A percentile compares a stretch with the other conserved stretches of the same genome.
These are phyloP conservation scores for Candida vaughaniae DNA, from an alignment of 805 yeast genomes.

Conservation along the genomic window DNA sequence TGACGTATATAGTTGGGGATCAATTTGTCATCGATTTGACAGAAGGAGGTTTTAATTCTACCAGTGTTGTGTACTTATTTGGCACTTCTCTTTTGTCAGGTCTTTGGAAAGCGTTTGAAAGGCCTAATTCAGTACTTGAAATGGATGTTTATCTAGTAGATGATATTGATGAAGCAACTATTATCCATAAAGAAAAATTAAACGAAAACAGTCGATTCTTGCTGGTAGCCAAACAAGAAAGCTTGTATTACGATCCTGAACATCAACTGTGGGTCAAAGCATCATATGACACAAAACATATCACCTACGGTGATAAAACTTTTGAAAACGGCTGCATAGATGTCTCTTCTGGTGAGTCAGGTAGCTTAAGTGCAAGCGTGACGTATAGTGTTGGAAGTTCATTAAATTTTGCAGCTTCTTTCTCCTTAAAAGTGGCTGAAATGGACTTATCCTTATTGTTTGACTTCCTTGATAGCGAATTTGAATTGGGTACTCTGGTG, in stretches of 20 bases:
- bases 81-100: too few relatives aligned
- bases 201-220: constrained; percentile 2
- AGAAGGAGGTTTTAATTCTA: too few relatives aligned
- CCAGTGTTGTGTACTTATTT: too few relatives aligned
- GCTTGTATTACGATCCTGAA: constrained; percentile 7
- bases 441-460: constrained; percentile 5
- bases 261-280: constrained; percentile 3
- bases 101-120: constrained; percentile 2
- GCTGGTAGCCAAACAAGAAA: neutral
- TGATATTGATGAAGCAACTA: constrained; percentile 1
- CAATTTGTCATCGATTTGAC: too few relatives aligned
- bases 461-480: constrained; percentile 4
- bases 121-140: neutral
- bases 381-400: constrained; percentile 2
- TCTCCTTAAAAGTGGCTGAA: constrained; percentile 5
- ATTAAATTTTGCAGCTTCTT: constrained; percentile 1
- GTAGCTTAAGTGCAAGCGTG: constrained; percentile 3
- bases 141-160: constrained; percentile 4
- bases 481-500: neutral
- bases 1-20: too few relatives aligned
- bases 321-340: constrained; percentile 10
- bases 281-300: constrained; percentile 1
- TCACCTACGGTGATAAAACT: neutral
- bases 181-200: neutral
- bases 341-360: constrained; percentile 7